Percentiles rank a stretch among this genome's conserved stretches.
Evolutionary conservation across 2,329 filamentous ascomycete species (phyloP).

Genomic region (Colletotrichum sp.): DNA sequence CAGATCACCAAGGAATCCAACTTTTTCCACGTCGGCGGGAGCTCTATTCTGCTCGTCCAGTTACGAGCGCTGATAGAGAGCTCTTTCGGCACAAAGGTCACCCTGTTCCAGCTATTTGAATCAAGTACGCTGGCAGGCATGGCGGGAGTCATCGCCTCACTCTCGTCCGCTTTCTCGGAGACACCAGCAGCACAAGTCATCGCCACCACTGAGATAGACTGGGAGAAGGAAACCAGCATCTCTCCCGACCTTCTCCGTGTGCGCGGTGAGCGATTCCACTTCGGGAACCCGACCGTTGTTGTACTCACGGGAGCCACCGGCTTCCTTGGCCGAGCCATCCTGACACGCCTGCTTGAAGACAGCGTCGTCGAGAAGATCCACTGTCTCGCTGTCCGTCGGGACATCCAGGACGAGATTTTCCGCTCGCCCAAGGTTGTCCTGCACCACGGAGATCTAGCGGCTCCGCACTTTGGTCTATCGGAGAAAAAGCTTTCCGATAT

Average conservation of each 20-base stretch:
- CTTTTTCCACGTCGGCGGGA: slow-evolving; percentile 42
- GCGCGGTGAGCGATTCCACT: background rate
- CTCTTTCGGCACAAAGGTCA: slow-evolving; percentile 28
- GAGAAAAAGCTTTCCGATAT: background rate
- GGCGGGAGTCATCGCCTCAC: slow-evolving; percentile 25
- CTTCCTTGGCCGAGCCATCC: slow-evolving; percentile 40
- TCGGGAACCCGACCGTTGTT: slow-evolving; percentile 18
- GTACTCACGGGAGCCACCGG: slow-evolving; percentile 38
- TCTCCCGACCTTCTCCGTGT: background rate
- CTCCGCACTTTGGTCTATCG: slow-evolving; percentile 26
- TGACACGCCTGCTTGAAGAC: slow-evolving; percentile 33
- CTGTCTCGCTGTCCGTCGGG: slow-evolving; percentile 41
- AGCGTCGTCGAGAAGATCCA: slow-evolving; percentile 35
- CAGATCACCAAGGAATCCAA: slow-evolving; percentile 25
- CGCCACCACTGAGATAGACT: slow-evolving; percentile 28
- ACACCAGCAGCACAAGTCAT: background rate
- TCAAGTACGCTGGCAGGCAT: slow-evolving; percentile 38
- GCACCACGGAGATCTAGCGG: background rate
- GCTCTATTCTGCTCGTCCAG: slow-evolving; percentile 36
- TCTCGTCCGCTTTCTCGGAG: background rate
- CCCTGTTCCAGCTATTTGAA: slow-evolving; percentile 36
- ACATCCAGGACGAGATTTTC: background rate
- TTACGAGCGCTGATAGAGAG: slow-evolving; percentile 35
- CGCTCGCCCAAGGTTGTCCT: background rate
- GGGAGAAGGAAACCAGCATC: slow-evolving; percentile 36